phyloP scores from a whole-genome alignment of 140 eudicot genomes.

The Anethum foeniculum region DNA sequence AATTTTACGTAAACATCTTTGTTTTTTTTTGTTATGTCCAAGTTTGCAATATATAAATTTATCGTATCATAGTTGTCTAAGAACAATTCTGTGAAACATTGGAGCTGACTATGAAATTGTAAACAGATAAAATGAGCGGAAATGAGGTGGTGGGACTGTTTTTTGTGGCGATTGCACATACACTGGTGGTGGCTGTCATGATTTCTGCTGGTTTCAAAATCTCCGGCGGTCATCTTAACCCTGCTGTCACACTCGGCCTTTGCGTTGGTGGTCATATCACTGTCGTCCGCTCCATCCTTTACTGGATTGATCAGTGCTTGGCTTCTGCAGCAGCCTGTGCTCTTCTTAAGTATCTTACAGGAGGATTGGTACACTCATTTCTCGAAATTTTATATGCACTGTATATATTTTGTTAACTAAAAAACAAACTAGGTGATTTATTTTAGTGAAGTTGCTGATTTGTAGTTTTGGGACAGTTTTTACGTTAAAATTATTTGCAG shows the following conservation, averaged over 20 bases:
- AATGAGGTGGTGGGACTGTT: conserved; percentile 60
- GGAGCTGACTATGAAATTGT: not conserved
- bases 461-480: too few relatives aligned
- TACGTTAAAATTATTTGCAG: too few relatives aligned
- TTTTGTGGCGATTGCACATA: conserved; percentile 73
- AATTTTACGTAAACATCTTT: too few relatives aligned
- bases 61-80: not conserved
- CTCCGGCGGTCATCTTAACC: conserved; percentile 89
- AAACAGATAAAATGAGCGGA: conserved; percentile 47
- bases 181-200: conserved; percentile 73
- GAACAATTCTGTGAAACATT: not conserved
- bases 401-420: too few relatives aligned
- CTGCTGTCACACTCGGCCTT: conserved; percentile 84
- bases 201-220: conserved; percentile 71
- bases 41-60: not conserved
- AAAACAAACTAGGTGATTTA: too few relatives aligned
- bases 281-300: conserved; percentile 54
- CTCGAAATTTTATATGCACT: not conserved
- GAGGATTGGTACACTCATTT: conserved; percentile 53
- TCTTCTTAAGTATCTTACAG: conserved; percentile 61
- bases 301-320: conserved; percentile 73
- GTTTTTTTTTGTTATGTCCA: too few relatives aligned
- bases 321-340: conserved; percentile 92
- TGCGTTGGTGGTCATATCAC: conserved; percentile 80
- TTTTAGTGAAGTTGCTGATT: too few relatives aligned